Evolutionary conservation across 2,329 filamentous ascomycete genomes (phyloP), one percentile per base, ranked within the genome.

Genomic region (Verticillium longisporum): DNA sequence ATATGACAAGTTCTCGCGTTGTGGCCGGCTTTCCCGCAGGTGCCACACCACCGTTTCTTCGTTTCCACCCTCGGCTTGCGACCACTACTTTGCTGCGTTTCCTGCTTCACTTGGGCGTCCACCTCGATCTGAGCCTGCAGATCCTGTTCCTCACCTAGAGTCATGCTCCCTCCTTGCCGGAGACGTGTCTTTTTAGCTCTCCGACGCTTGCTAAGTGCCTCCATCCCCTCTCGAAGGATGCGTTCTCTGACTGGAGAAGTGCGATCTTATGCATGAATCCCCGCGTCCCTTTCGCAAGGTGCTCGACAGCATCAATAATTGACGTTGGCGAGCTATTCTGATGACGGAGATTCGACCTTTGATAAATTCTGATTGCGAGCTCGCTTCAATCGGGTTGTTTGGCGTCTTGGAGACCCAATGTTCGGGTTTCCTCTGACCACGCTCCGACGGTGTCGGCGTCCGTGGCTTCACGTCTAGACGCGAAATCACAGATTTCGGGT

Each of bases 291-390:
- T 63, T 63, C 37, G 56, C 37, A 50, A 63, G 34, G 41, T 61
- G 37, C 33, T 61, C 41, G 31, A 63, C 37, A 61, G 45, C 36
- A 31, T n/a, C 32, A n/a, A 61, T 56, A 58, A 60, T 63, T 9
- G 34, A 37, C 13, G 13, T 37, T 37, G 13, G 34, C 7, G 34
- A 37, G 34, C 60, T 60, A 13, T 55, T 55, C 53, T 60, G 55
- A 34, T 60, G 57, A 36, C 53, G 41, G 37, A n/a, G 41, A 62
- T 55, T 55, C 58, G 58, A 55, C 57, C 38, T 36, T 60, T 62
- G 18, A 60, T 37, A 37, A 37, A 37, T 37, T 37, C 34, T 7
- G 87, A 10, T 15, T 53, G 15, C 7, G 15, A 53, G n/a, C 10
- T 18, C 6, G 45, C 45, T n/a, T 53, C 45, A 7, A 26, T 53